A percentile compares a stretch with the other conserved stretches of the same genome.
phyloP scores from a whole-genome alignment of 768 basidiomycete species.

The Lentinula lateritia region DNA sequence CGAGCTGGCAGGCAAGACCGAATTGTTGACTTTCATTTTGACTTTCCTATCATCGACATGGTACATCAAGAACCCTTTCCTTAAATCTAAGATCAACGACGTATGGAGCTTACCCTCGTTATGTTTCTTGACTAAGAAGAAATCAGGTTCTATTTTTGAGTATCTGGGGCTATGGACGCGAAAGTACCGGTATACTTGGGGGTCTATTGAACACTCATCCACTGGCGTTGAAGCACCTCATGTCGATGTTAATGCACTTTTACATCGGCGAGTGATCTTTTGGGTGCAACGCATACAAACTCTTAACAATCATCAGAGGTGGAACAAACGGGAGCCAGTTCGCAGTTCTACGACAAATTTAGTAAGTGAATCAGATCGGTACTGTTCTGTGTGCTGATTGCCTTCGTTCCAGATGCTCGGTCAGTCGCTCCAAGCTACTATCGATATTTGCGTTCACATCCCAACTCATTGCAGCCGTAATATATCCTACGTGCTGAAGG shows the following conservation, averaged over 20 bases:
- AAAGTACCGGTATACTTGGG: constrained; percentile 70
- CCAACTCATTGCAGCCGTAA: constrained; percentile 51
- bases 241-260: constrained; percentile 88
- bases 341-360: constrained; percentile 98
- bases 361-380: constrained; percentile 42
- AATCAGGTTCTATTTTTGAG: constrained; percentile 69
- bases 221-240: constrained; percentile 81
- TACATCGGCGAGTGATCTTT: constrained; percentile 69
- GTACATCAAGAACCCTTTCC: constrained; percentile 98
- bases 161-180: constrained; percentile 60
- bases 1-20: constrained; percentile 78
- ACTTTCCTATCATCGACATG: constrained; percentile 92
- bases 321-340: constrained; percentile 94
- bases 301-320: constrained; percentile 58
- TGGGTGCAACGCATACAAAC: neutral
- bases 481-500: constrained; percentile 82
- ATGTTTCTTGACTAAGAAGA: neutral
- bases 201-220: constrained; percentile 80
- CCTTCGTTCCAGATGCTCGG: constrained; percentile 43
- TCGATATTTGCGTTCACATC: no score
- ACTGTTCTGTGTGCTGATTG: constrained; percentile 6
- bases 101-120: constrained; percentile 33
- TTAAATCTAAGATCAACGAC: constrained; percentile 95
- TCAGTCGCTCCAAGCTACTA: constrained; percentile 14
- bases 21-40: constrained; percentile 80